Base-by-base conservation (phyloP, 2,329 filamentous ascomycete species). In the Cercospora sp. region DNA sequence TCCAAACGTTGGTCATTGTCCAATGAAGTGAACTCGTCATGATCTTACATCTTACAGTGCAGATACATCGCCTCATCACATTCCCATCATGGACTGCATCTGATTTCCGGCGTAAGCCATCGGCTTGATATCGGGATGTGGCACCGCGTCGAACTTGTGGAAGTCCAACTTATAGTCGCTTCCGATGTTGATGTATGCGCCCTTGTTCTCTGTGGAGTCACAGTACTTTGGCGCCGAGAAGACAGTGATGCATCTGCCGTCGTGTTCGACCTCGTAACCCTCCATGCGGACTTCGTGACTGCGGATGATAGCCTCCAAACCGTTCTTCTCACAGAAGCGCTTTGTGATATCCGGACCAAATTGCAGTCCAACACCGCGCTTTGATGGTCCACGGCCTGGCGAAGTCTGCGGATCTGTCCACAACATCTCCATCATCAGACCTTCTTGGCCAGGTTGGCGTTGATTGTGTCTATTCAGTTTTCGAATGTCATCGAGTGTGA, bases 351-450 rank as follows among this genome's bases (percentile, higher is more conserved):
- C 95, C 0, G 95, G 95, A 0, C 95, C 95, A 75, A 99, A 99
- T 79, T 98, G 94, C 81, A 98, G 87, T 63, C 95, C 95, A 20
- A 99, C 94, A 73, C 95, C 95, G 78, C 95, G 89, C 85, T 99
- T 99, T 84, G 93, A 97, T 55, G 95, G 95, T 8, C 94, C 93
- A 73, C 95, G 89, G 63, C 95, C 95, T 30, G 91, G 89, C 74
- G 89, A 86, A 0, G 91, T 86, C 79, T 99, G 95, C 2, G 95
- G 95, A 78, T 99, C 95, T 0, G 95, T 98, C 95, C 95, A 99
- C 58, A 99, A 87, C 95, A 99, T 99, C 82, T 99, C 95, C 95
- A 99, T 99, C 95, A 99, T 99, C 75, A 99, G 83, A 13, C 95
- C 95, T 60, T 91, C 83, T 80, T 99, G 95, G 33, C 95, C 95